Conservation (phyloP, 345 rosid genomes). For the Physaria fendleri region DNA sequence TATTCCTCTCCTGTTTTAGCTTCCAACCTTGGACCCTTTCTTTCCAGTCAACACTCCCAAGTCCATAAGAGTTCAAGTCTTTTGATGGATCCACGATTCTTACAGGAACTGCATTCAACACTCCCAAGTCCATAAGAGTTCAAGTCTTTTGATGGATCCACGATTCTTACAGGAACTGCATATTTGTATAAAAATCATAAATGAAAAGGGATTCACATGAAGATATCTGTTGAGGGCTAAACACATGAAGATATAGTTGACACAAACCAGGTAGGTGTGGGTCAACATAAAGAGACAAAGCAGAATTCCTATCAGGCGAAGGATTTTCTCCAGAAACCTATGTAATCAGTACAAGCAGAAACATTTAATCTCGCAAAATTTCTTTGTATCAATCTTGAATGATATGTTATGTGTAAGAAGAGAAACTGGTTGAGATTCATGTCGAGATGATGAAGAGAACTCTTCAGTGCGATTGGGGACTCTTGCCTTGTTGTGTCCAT, state of each 20-base stretch:
- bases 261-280: constrained; percentile 83
- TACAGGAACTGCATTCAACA: constrained; percentile 72
- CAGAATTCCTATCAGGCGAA: constrained; percentile 56
- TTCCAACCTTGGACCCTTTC: constrained; percentile 96
- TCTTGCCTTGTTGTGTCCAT: constrained; percentile 51
- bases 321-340: constrained; percentile 94
- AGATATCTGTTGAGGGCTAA: not conserved
- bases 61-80: constrained; percentile 94
- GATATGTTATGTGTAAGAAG: constrained; percentile 47
- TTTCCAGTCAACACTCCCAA: constrained; percentile 94
- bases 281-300: constrained; percentile 67
- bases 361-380: not conserved
- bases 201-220: not conserved
- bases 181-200: not conserved
- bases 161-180: constrained; percentile 71
- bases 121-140: constrained; percentile 88
- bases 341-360: not conserved
- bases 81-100: constrained; percentile 90
- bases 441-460: constrained; percentile 76
- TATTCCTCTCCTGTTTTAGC: constrained; percentile 84
- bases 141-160: constrained; percentile 93
- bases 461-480: constrained; percentile 68
- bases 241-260: not conserved
- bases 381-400: not conserved
- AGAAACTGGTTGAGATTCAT: constrained; percentile 76